Evolutionary conservation across 2,329 filamentous ascomycete species (phyloP).

Genomic region (Fusarium dlaminii): DNA sequence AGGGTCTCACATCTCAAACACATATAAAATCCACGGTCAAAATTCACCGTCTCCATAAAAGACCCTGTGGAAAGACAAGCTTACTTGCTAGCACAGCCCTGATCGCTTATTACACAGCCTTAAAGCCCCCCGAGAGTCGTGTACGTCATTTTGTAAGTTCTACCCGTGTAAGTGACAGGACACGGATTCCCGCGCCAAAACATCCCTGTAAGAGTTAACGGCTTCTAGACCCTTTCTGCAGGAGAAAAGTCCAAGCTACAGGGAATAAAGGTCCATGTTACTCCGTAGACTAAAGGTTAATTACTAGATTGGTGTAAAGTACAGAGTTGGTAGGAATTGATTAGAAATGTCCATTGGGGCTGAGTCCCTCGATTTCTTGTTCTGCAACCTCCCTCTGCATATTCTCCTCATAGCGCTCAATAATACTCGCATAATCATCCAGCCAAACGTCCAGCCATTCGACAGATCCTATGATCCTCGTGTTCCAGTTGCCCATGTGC

Average conservation of each 20-base stretch:
- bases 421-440: constrained; percentile 27
- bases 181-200: background rate
- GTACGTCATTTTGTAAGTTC: constrained; percentile 13
- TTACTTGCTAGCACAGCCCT: constrained; percentile 24
- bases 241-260: background rate
- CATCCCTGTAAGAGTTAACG: background rate
- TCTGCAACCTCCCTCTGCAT: constrained; percentile 25
- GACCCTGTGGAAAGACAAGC: constrained; percentile 24
- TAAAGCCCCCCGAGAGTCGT: constrained; percentile 20
- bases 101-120: constrained; percentile 7
- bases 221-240: constrained; percentile 8
- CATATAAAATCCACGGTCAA: constrained; percentile 18
- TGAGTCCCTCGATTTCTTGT: constrained; percentile 19
- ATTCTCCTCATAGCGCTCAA: constrained; percentile 24
- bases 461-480: constrained; percentile 27
- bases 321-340: background rate
- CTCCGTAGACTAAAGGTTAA: background rate
- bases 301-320: background rate
- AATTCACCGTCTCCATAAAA: constrained; percentile 29
- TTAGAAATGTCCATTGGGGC: constrained; percentile 27
- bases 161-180: background rate
- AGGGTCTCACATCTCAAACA: background rate
- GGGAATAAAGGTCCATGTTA: background rate
- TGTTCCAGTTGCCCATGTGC: constrained; percentile 30
- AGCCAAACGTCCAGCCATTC: constrained; percentile 25